A percentile compares a stretch with the other conserved stretches of the same genome.
phyloP scores from a whole-genome alignment of 202 grass and related monocot genomes.

The Dendrocalamus latiflorus region DNA sequence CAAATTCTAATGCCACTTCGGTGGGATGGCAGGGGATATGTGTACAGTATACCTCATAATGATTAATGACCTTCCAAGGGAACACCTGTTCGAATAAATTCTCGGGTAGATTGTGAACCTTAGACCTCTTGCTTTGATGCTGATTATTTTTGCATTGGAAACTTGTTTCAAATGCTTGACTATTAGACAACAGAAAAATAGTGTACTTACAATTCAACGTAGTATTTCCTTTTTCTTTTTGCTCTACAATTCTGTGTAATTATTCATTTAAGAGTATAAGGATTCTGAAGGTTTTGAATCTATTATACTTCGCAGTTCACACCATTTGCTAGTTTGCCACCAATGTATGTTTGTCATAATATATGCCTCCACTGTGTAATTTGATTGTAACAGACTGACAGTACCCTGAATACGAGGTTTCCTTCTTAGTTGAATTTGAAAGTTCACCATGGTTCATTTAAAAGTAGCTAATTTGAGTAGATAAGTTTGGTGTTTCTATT shows the following conservation, averaged over 20 bases:
- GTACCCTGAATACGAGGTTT: not conserved
- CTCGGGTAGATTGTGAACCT: too few relatives aligned
- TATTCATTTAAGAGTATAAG: not conserved
- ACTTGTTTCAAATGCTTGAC: not conserved
- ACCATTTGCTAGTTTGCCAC: not conserved
- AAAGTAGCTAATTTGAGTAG: not conserved
- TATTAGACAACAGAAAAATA: not conserved
- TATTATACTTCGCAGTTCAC: not conserved
- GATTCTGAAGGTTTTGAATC: constrained; percentile 7
- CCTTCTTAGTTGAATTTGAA: not conserved
- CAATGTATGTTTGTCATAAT: not conserved
- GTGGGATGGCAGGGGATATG: not conserved
- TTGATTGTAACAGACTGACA: not conserved
- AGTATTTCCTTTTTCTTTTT: not conserved
- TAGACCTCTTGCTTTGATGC: not conserved
- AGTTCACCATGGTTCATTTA: not conserved
- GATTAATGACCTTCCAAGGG: not conserved
- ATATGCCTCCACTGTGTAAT: not conserved
- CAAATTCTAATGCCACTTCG: not conserved
- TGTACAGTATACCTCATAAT: not conserved
- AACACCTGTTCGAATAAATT: not conserved
- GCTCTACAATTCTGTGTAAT: not conserved
- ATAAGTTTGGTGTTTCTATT: not conserved
- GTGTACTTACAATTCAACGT: not conserved
- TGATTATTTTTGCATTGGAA: not conserved